Evolutionary conservation across 495 filamentous ascomycete genomes (phyloP).

Genomic region (Aspergillus baeticus): DNA sequence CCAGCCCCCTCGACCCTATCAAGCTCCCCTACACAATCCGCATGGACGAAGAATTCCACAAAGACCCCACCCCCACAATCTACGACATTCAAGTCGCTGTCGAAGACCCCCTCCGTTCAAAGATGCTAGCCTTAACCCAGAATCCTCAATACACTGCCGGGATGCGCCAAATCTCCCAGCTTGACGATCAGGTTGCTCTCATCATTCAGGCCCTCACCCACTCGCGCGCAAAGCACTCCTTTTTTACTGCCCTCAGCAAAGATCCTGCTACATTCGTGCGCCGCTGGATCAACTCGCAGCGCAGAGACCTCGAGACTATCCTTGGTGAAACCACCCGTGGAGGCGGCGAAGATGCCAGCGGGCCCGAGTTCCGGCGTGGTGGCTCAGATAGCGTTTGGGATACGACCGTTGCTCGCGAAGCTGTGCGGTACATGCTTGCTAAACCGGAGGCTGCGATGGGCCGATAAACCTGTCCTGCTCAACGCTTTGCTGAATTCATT

Average conservation of each 20-base stretch:
- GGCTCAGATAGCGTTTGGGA: conserved; percentile 56
- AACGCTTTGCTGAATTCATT: conserved; percentile 3
- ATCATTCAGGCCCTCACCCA: conserved; percentile 74
- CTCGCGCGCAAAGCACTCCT: conserved; percentile 81
- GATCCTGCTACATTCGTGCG: conserved; percentile 82
- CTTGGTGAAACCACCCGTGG: conserved; percentile 74
- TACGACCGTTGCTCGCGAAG: conserved; percentile 44
- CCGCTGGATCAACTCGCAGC: conserved; percentile 84
- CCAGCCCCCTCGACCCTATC: conserved; percentile 77
- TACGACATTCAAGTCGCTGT: conserved; percentile 86
- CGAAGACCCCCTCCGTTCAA: conserved; percentile 75
- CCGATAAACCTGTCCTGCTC: conserved; percentile 12
- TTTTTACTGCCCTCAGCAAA: conserved; percentile 69
- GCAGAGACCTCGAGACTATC: conserved; percentile 85
- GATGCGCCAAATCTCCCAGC: conserved; percentile 64
- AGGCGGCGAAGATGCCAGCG: conserved; percentile 60
- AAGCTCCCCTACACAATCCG: conserved; percentile 91
- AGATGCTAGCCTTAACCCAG: conserved; percentile 59
- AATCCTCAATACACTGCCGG: conserved; percentile 50
- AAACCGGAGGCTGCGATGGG: conserved; percentile 40
- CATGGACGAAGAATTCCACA: conserved; percentile 81
- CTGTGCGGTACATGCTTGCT: conserved; percentile 49
- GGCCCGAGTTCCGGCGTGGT: conserved; percentile 58
- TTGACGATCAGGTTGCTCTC: conserved; percentile 83
- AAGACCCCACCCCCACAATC: conserved; percentile 61